Evolutionary conservation across 2,329 filamentous ascomycete species (phyloP), one percentile per base, ranked within the genome.

Genomic region (Ramichloridium luteum): DNA sequence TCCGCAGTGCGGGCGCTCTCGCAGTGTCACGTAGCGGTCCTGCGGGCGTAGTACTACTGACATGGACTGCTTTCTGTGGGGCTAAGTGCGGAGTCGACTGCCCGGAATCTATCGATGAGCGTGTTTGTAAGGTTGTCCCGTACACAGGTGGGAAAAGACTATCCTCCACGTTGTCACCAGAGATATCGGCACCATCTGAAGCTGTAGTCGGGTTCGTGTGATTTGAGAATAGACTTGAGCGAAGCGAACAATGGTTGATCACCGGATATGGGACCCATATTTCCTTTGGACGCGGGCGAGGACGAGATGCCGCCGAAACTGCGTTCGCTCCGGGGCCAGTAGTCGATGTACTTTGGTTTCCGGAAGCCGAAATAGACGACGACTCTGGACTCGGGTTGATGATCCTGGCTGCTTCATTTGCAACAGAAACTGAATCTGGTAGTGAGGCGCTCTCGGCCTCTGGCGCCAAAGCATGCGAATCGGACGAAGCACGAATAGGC

Each of bases 261-360:
- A 96, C 86, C 14, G 88, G 86, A 57, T 86, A 98, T 11, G 90
- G 86, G 34, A 96, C 83, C 82, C 88, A 98, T 52, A 81, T 73
- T 58, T 93, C 82, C 53, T 76, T 68, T 13, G 70, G 63, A 42
- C 62, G 64, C 8, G 50, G 26, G 6, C 13, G 26, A 6, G 11
- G 11, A 6, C 13, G 4, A 5, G 13, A 10, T 14, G 13, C 17
- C n/a, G n/a, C n/a, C n/a, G n/a, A n/a, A n/a, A n/a, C n/a, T n/a
- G n/a, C n/a, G n/a, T n/a, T n/a, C n/a, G n/a, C n/a, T n/a, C n/a
- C n/a, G n/a, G n/a, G n/a, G n/a, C n/a, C n/a, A n/a, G n/a, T n/a
- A n/a, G n/a, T n/a, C n/a, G n/a, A n/a, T n/a, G n/a, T n/a, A n/a
- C n/a, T n/a, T n/a, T n/a, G n/a, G n/a, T n/a, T n/a, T n/a, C n/a